phyloP scores from a whole-genome alignment of 1,284 basidiomycete species.

The Rhodotorula mucilaginosa region DNA sequence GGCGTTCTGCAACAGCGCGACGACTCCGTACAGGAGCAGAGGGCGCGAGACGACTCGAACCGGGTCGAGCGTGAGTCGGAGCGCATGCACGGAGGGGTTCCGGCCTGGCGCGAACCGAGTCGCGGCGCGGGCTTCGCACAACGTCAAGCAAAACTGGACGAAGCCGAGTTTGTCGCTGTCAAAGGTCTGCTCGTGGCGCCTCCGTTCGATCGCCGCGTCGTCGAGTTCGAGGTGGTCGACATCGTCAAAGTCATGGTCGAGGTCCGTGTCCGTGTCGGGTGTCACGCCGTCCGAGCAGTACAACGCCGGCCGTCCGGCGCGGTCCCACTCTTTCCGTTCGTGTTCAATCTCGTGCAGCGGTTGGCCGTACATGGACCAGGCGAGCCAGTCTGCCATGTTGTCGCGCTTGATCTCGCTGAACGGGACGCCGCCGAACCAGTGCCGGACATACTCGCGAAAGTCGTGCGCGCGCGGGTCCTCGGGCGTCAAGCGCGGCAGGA shows the following conservation, averaged over 20 bases:
- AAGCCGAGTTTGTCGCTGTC: slow-evolving; percentile 35
- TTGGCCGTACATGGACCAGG: slow-evolving; percentile 67
- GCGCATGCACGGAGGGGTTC: slow-evolving; percentile 58
- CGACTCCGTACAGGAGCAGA: slow-evolving; percentile 49
- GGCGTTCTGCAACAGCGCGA: slow-evolving; percentile 56
- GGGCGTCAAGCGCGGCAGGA: slow-evolving; percentile 24
- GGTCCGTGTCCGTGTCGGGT: slow-evolving; percentile 24
- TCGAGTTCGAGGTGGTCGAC: neutral
- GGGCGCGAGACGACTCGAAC: slow-evolving; percentile 57
- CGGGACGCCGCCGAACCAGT: slow-evolving; percentile 53
- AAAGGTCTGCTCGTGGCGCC: slow-evolving; percentile 3
- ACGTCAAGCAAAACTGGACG: slow-evolving; percentile 37
- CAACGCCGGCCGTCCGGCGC: slow-evolving; percentile 15
- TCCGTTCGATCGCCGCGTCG: neutral
- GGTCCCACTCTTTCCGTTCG: slow-evolving; percentile 32
- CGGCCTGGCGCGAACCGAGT: slow-evolving; percentile 63
- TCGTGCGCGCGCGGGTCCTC: slow-evolving; percentile 71
- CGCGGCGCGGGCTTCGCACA: slow-evolving; percentile 59
- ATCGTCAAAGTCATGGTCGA: slow-evolving; percentile 17
- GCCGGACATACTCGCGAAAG: slow-evolving; percentile 67
- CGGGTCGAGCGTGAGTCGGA: slow-evolving; percentile 75
- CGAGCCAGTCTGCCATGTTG: slow-evolving; percentile 72
- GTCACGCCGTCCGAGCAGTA: slow-evolving; percentile 16
- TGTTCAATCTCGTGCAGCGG: slow-evolving; percentile 27
- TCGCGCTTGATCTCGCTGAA: slow-evolving; percentile 57